phyloP scores from a whole-genome alignment of 1,284 basidiomycete genomes.

The Wallemia ichthyophaga region DNA sequence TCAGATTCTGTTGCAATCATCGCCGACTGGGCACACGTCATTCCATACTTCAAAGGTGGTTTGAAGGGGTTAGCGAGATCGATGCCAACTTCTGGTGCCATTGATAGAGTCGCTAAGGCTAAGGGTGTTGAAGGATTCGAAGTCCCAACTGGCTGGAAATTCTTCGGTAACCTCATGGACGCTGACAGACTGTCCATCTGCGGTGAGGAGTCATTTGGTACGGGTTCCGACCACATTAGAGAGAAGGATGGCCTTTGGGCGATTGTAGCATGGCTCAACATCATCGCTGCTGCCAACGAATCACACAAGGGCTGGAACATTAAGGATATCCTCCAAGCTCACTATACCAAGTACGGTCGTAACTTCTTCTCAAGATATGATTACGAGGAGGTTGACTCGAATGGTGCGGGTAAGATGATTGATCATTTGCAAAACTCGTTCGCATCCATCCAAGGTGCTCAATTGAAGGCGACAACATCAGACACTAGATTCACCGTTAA shows the following conservation, averaged over 20 bases:
- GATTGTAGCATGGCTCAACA: conserved; percentile 85
- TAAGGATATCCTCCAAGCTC: conserved; percentile 55
- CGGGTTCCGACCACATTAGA: conserved; percentile 96
- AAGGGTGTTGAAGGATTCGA: conserved; percentile 85
- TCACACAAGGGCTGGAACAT: conserved; percentile 49
- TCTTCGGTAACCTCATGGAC: conserved; percentile 99
- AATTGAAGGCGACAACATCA: conserved; percentile 33
- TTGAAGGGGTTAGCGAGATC: conserved; percentile 81
- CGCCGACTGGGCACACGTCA: conserved; percentile 72
- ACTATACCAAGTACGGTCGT: conserved; percentile 79
- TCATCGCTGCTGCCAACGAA: conserved; percentile 73
- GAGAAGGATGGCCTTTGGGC: conserved; percentile 99
- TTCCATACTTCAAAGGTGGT: conserved; percentile 84
- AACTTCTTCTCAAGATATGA: conserved; percentile 93
- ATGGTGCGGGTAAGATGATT: conserved; percentile 63
- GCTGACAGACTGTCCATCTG: conserved; percentile 89
- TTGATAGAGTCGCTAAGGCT: conserved; percentile 82
- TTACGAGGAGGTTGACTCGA: conserved; percentile 87
- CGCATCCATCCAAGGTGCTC: conserved; percentile 28
- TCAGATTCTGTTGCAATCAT: conserved; percentile 96
- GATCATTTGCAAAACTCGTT: conserved; percentile 42
- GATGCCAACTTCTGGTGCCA: conserved; percentile 92
- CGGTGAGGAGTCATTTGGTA: conserved; percentile 94
- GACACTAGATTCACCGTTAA: conserved; percentile 45
- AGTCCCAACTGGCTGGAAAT: conserved; percentile 97